These are phyloP conservation scores for Corniculantispora saksenae DNA, from an alignment of 2,329 filamentous ascomycete species.

Conservation along the genomic window DNA sequence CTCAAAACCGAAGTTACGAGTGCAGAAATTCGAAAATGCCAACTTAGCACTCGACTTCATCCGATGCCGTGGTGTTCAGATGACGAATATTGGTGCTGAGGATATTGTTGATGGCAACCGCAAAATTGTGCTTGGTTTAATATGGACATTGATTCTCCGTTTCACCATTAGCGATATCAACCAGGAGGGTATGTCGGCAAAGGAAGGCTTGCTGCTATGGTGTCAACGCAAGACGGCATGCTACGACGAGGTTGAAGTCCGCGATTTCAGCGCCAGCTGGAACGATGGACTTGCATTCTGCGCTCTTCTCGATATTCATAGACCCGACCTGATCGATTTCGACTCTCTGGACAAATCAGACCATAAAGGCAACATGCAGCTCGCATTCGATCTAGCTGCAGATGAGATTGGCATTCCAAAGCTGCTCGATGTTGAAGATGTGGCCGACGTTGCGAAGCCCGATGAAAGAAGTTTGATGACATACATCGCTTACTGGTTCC, in stretches of 20 bases:
- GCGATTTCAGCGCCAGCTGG: conserved; percentile 95
- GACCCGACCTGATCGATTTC: conserved; percentile 95
- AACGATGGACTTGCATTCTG: conserved; percentile 97
- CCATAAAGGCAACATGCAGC: conserved; percentile 94
- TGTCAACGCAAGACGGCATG: conserved; percentile 98
- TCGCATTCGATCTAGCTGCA: conserved; percentile 93
- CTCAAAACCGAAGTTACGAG: conserved; percentile 90
- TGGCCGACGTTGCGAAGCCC: conserved; percentile 92
- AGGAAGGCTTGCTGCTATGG: conserved; percentile 93
- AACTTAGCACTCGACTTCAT: conserved; percentile 95
- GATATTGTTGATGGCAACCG: conserved; percentile 97
- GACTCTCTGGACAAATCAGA: conserved; percentile 92
- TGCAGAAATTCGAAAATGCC: conserved; percentile 97
- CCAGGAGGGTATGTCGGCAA: conserved; percentile 94
- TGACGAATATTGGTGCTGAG: conserved; percentile 98
- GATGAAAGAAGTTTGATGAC: conserved; percentile 98
- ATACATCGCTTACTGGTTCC: conserved; percentile 99
- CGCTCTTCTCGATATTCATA: conserved; percentile 92
- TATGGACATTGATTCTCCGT: conserved; percentile 96
- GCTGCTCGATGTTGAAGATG: conserved; percentile 94
- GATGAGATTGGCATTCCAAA: conserved; percentile 97
- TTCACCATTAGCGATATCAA: conserved; percentile 99
- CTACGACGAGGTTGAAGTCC: conserved; percentile 94
- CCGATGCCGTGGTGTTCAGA: conserved; percentile 85
- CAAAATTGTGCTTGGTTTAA: conserved; percentile 95